Base-by-base conservation (phyloP, 495 filamentous ascomycete species). In the Talaromyces proteolyticus region DNA sequence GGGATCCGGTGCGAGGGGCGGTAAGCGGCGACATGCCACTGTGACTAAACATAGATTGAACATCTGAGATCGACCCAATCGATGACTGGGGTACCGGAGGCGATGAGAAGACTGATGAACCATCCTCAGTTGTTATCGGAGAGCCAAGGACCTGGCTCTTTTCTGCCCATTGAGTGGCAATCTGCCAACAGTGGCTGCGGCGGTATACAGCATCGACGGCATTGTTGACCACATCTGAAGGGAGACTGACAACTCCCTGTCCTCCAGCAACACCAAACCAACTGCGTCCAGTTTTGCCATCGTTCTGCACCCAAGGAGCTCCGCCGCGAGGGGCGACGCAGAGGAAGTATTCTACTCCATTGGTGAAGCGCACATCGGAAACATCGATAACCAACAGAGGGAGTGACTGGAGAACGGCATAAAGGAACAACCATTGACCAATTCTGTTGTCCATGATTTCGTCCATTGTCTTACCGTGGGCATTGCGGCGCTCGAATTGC, bases 291-390 rank as follows among this genome's bases (percentile, higher is more conserved):
- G 76, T 75, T 50, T 80, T 80, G 51, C 73, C 76, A 52, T 76
- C 73, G 42, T 90, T 86, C 47, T 87, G 82, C 42, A 85, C 83
- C 94, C 93, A 98, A 2, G 93, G 92, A 2, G 84, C 75, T 53
- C 84, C 84, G 18, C 87, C 87, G 56, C 87, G 84, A 0, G 91
- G 85, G 8, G 89, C 85, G 62, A 95, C 81, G 67, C 91, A 97
- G n/a, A 97, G 78, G 73, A 96, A 97, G 69, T 97, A 95, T 64
- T 96, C 94, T 10, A 95, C 90, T 3, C 83, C 85, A 23, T 95
- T 82, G 0, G 78, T 86, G 55, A 76, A 92, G 50, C 78, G 77
- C 37, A 95, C 66, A 10, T 81, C 87, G 2, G 87, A 87, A 3
- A 89, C 91, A 68, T 97, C 94, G 21, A 94, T 79, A 1, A 94